Evolutionary conservation across 805 yeast genomes (phyloP).

Genomic region (Zygosaccharomyces bailii): DNA sequence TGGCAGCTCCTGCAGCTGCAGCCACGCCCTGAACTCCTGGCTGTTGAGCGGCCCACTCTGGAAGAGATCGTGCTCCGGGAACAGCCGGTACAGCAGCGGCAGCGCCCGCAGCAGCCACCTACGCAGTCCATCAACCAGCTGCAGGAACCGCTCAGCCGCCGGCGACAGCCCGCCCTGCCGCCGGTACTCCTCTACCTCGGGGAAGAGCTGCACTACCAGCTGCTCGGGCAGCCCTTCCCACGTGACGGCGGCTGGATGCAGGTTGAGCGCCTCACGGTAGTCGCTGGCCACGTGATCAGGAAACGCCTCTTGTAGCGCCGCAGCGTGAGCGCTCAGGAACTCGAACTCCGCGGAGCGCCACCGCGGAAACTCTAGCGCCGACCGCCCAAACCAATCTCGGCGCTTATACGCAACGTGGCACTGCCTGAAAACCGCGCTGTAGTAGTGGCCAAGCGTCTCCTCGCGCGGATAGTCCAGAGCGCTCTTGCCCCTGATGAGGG

Average conservation of each 20-base stretch:
- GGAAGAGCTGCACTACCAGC: constrained; percentile 29
- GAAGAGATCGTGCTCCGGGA: constrained; percentile 34
- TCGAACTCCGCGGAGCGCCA: constrained; percentile 17
- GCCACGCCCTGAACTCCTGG: constrained; percentile 26
- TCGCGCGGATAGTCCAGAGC: constrained; percentile 31
- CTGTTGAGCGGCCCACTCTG: constrained; percentile 24
- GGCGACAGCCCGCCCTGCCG: constrained; percentile 17
- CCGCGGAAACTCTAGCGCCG: constrained; percentile 17
- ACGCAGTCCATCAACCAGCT: constrained; percentile 25
- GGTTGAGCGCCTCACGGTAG: constrained; percentile 6
- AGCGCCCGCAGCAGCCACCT: constrained; percentile 24
- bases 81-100: constrained; percentile 29
- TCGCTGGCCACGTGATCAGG: constrained; percentile 27
- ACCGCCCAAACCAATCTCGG: constrained; percentile 25
- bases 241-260: not conserved
- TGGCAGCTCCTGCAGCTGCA: not conserved
- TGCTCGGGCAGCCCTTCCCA: constrained; percentile 1
- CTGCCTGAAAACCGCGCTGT: constrained; percentile 30
- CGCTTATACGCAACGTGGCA: constrained; percentile 34
- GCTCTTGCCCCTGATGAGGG: constrained; percentile 30
- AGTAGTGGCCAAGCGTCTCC: constrained; percentile 28
- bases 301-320: constrained; percentile 15
- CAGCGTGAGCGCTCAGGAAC: constrained; percentile 7
- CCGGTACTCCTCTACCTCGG: constrained; percentile 29
- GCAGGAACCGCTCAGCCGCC: constrained; percentile 22